Conservation (phyloP, 495 filamentous ascomycete genomes). For the Penicillium arizonense region DNA sequence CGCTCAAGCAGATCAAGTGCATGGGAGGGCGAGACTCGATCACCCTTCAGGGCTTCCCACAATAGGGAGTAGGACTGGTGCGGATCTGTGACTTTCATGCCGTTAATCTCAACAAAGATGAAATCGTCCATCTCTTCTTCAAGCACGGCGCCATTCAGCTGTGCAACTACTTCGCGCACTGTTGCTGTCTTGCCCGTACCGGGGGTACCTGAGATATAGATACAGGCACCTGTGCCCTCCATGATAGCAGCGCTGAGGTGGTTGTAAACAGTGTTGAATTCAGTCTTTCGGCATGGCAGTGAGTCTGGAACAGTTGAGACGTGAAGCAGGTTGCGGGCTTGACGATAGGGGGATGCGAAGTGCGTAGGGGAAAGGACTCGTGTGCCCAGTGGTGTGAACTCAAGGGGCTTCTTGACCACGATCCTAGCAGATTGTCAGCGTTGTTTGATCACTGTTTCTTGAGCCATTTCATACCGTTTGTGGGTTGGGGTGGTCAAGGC, state of each 20-base stretch:
- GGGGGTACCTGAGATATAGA: constrained; percentile 98
- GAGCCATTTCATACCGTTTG: constrained; percentile 47
- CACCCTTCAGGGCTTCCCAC: constrained; percentile 93
- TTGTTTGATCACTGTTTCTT: background rate
- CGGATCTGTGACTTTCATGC: constrained; percentile 98
- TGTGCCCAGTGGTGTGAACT: constrained; percentile 92
- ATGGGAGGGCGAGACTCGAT: constrained; percentile 88
- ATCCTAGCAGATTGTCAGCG: constrained; percentile 46
- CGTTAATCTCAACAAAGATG: constrained; percentile 99
- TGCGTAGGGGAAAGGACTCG: constrained; percentile 76
- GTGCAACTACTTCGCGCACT: constrained; percentile 89
- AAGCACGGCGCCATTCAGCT: constrained; percentile 79
- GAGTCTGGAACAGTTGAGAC: constrained; percentile 87
- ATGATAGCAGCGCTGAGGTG: constrained; percentile 94
- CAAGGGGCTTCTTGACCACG: constrained; percentile 83
- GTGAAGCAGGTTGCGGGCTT: constrained; percentile 85
- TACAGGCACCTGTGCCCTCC: constrained; percentile 89
- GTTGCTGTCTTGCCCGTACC: constrained; percentile 99
- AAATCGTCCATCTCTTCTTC: constrained; percentile 97
- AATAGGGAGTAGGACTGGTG: constrained; percentile 94
- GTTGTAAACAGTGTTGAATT: constrained; percentile 88
- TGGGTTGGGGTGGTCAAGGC: constrained; percentile 67
- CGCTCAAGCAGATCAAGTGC: constrained; percentile 86
- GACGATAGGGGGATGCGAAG: constrained; percentile 82
- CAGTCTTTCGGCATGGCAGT: constrained; percentile 87